Percentiles rank a stretch among this genome's conserved stretches.
Conservation (phyloP, 2,329 filamentous ascomycete genomes). For the Alternaria viburni region DNA sequence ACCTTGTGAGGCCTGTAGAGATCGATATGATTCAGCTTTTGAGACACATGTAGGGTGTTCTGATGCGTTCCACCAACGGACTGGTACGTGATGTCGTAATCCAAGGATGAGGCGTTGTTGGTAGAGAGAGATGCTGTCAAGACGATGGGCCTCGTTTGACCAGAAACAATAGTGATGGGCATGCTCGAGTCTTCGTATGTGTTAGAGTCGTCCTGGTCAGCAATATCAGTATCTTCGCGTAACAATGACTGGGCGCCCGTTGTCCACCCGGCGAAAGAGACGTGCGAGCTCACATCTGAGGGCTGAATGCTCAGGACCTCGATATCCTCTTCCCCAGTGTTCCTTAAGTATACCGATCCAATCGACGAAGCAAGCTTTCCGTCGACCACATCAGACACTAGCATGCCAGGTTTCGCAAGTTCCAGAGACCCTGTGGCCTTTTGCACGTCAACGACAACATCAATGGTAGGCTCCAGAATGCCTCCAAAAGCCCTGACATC, state of each 20-base stretch:
- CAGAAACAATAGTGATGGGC: conserved; percentile 36
- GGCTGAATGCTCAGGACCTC: conserved; percentile 43
- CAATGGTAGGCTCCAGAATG: conserved; percentile 54
- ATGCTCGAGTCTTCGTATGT: not conserved
- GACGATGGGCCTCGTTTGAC: conserved; percentile 51
- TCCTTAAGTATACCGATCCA: conserved; percentile 59
- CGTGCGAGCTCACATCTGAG: conserved; percentile 18
- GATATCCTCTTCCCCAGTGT: conserved; percentile 48
- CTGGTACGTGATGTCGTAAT: conserved; percentile 37
- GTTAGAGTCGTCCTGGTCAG: conserved; percentile 13
- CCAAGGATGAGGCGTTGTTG: conserved; percentile 31
- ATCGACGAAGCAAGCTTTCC: conserved; percentile 55
- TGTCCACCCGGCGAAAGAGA: conserved; percentile 11
- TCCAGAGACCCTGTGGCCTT: conserved; percentile 37
- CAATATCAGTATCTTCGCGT: conserved; percentile 10
- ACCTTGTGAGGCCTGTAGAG: conserved; percentile 58
- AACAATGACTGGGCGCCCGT: conserved; percentile 19
- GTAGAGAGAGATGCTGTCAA: conserved; percentile 42
- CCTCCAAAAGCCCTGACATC: conserved; percentile 65
- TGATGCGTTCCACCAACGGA: conserved; percentile 9
- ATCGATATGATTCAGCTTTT: conserved; percentile 35
- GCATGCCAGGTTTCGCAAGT: conserved; percentile 42
- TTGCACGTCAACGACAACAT: conserved; percentile 43
- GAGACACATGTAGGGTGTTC: conserved; percentile 31
- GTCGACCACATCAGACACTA: conserved; percentile 61